A percentile compares a stretch with the other conserved stretches of the same genome.
phyloP scores from a whole-genome alignment of 2,329 filamentous ascomycete genomes.

The Fusarium guadeloupense region DNA sequence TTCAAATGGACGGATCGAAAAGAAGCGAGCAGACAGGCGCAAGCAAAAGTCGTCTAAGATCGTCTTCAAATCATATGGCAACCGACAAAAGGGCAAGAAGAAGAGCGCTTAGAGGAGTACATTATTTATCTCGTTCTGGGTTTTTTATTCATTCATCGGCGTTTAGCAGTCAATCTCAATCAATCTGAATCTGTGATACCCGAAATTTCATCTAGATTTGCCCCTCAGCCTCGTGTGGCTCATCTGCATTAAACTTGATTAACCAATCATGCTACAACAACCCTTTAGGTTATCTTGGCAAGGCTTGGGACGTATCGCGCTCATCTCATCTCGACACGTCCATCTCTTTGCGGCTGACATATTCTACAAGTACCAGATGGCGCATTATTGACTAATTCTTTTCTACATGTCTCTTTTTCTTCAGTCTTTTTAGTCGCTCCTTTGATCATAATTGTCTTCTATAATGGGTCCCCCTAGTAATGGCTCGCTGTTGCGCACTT shows the following conservation, averaged over 20 bases:
- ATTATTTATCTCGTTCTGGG: slow-evolving; percentile 24
- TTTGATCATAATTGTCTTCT: slow-evolving; percentile 9
- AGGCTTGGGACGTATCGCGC: slow-evolving; percentile 38
- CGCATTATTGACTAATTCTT: slow-evolving; percentile 14
- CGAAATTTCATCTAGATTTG: slow-evolving; percentile 23
- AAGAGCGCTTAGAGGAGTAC: slow-evolving; percentile 40
- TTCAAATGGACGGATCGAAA: slow-evolving; percentile 52
- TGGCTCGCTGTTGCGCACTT: slow-evolving; percentile 45
- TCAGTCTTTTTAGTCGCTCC: slow-evolving; percentile 20
- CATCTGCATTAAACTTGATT: background rate
- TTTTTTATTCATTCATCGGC: slow-evolving; percentile 24
- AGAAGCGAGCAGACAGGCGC: slow-evolving; percentile 67
- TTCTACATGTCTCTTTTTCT: slow-evolving; percentile 4
- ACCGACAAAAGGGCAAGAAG: slow-evolving; percentile 59
- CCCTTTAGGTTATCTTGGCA: slow-evolving; percentile 36
- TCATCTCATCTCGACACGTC: slow-evolving; percentile 40
- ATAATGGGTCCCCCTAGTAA: slow-evolving; percentile 41
- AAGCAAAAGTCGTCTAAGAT: slow-evolving; percentile 65
- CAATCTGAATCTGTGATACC: slow-evolving; percentile 44
- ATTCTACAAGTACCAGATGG: slow-evolving; percentile 30
- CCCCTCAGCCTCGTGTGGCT: slow-evolving; percentile 44
- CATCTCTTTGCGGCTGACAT: slow-evolving; percentile 27
- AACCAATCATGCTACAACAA: slow-evolving; percentile 30
- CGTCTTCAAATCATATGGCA: slow-evolving; percentile 68
- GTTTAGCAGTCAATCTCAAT: slow-evolving; percentile 42